Base-by-base conservation (phyloP, 1,139 yeast species). In the Geotrichum restrictum region DNA sequence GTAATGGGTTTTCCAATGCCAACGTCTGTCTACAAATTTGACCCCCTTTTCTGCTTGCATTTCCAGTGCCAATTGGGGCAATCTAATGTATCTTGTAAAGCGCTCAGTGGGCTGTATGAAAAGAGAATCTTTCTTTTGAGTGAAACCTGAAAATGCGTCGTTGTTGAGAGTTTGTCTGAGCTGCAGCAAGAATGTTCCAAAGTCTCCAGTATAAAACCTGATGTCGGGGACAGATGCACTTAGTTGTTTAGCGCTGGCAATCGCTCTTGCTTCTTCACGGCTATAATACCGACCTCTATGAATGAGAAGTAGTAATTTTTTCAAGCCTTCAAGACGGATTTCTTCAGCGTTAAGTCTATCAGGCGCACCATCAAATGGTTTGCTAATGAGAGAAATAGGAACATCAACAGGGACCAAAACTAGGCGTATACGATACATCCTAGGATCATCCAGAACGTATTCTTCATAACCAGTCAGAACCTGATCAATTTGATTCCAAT, bases 401-500 rank as follows among this genome's bases (percentile, higher is more conserved):
- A 83, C 75, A 3, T 80, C 85, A 0, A 88, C 74, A 0, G 98
- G 97, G 3, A 73, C 63, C 32, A 93, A 76, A 8, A 89, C 96
- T 67, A 89, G 88, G 62, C 94, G 85, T 68, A 91, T 80, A 54
- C 85, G 75, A 66, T 82, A 85, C 48, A 79, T 78, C 54, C 78
- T 78, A 49, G 78, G 74, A n/a, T 76, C 77, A 38, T 80, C 69
- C 75, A 24, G 79, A 77, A 62, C 72, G 1, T 81, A 79, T 62
- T 88, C 95, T 37, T 85, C 89, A 66, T 85, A 88, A 0, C 98
- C 98, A 1, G 98, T 96, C 22, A 93, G 69, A 24, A 81, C 77
- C 64, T 89, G 97, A 69, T 94, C 99, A 57, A 89, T 76, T 58
- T 84, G 85, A 62, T 91, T 91, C 98, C 98, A 94, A 58, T 91